These are phyloP conservation scores for Aquanectria penicillioides DNA, from an alignment of 2,329 filamentous ascomycete genomes.

Conservation along the genomic window DNA sequence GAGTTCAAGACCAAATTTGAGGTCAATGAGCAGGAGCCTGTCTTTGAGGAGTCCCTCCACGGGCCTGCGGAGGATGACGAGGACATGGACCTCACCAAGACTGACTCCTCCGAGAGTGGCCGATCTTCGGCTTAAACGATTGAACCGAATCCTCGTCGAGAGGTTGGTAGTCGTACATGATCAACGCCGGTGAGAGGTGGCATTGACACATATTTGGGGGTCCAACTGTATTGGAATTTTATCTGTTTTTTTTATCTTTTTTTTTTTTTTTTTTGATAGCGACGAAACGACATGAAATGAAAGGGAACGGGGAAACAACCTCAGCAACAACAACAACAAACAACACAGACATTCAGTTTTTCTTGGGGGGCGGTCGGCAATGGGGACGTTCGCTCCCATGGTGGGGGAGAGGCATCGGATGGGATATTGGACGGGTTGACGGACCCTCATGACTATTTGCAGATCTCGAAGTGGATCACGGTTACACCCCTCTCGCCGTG, in stretches of 20 bases:
- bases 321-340: constrained; percentile 31
- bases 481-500: constrained; percentile 24
- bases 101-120: constrained; percentile 67
- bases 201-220: constrained; percentile 27
- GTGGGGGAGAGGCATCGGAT: constrained; percentile 17
- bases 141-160: constrained; percentile 12
- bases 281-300: constrained; percentile 43
- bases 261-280: constrained; percentile 35
- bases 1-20: constrained; percentile 99
- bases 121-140: constrained; percentile 65
- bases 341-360: constrained; percentile 18
- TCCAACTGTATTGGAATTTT: constrained; percentile 35
- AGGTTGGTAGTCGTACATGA: constrained; percentile 35
- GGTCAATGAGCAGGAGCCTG: constrained; percentile 85
- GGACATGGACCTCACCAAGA: constrained; percentile 64
- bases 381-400: constrained; percentile 4
- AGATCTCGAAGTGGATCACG: constrained; percentile 38
- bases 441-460: constrained; percentile 40
- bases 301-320: constrained; percentile 33
- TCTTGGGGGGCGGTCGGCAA: constrained; percentile 2
- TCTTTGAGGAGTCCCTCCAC: constrained; percentile 89
- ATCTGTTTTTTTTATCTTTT: constrained; percentile 25
- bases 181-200: constrained; percentile 44
- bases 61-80: constrained; percentile 69
- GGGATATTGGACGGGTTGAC: constrained; percentile 33